Evolutionary conservation across 768 basidiomycete genomes (phyloP).

Genomic region (Leccinum longicurvipes): DNA sequence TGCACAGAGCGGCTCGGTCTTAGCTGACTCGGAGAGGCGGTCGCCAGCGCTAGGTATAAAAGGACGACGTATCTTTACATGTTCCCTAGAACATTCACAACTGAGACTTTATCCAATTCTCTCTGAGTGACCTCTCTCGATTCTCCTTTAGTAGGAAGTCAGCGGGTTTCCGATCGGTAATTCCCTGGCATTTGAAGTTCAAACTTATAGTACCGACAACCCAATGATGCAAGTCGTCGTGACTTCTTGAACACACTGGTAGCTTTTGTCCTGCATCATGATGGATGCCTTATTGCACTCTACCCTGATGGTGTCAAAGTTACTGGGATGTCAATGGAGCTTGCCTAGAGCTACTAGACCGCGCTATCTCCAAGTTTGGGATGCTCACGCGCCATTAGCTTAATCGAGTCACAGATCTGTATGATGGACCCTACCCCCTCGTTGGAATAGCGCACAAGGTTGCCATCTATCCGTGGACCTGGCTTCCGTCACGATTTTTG

Average conservation of each 20-base stretch:
- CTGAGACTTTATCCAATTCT: too few species aligned
- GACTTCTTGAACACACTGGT: neutral
- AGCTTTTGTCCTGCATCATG: neutral
- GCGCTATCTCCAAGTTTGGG: constrained; percentile 7
- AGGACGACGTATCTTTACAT: too few species aligned
- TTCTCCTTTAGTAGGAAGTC: too few species aligned
- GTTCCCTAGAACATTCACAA: too few species aligned
- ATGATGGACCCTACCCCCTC: neutral
- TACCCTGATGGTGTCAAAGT: neutral
- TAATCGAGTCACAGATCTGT: neutral
- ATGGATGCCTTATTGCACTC: neutral
- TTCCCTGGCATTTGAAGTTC: neutral
- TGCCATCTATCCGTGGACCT: neutral
- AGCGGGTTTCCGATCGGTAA: too few species aligned
- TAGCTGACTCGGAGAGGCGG: too few species aligned
- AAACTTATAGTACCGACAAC: neutral
- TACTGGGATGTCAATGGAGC: neutral
- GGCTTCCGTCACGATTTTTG: neutral
- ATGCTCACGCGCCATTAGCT: neutral
- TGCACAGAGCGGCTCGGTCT: too few species aligned
- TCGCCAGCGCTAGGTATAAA: too few species aligned
- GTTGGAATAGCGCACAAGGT: neutral
- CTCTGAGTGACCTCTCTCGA: too few species aligned
- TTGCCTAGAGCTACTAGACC: neutral
- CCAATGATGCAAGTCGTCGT: neutral